Base-by-base conservation (phyloP, 208 protist genomes). In the Trypanosoma scelopori region DNA sequence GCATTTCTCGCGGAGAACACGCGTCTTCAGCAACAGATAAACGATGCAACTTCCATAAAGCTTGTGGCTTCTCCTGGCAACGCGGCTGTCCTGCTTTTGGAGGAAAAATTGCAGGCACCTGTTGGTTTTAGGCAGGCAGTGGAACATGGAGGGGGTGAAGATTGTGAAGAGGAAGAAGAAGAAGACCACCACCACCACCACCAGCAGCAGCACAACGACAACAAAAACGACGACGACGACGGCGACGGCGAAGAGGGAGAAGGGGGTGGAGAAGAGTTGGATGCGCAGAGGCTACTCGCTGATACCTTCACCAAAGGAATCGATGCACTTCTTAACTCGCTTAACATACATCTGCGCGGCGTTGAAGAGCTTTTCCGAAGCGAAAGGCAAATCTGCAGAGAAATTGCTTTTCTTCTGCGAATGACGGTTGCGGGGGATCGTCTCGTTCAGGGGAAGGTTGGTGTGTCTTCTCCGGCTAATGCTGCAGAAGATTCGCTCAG, bases 1-100 rank as follows among this genome's bases (percentile, higher is more conserved):
- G 55, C 80, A 0, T 76, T 89, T 27, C 47, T 90, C 9, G 22
- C 71, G 0, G 75, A 84, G 12, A 93, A 93, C 57, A 63, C 69
- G 1, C 50, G 70, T 15, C 73, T 91, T 32, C 78, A 79, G 65
- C 75, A 89, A 70, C 20, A 69, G 23, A 65, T 85, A 37, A 58
- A 72, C 42, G 79, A 77, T 64, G 56, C 55, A 13, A 5, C 57
- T 15, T 48, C 62, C n/a, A 47, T 69, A 12, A 57, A 69, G 37
- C 18, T 62, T 39, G 20, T 62, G 32, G 47, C 37, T 9, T 7
- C 55, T 27, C 47, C 39, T 47, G 55, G 35, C 18, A 62, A 22
- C 25, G 32, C 9, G 45, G 47, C 23, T 5, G 3, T 60, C 11
- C 28, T 41, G 11, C 20, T 58, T 45, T 46, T 69, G n/a, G 64